Evolutionary conservation across 2,329 filamentous ascomycete species (phyloP).

Genomic region (Teratosphaeria destructans): DNA sequence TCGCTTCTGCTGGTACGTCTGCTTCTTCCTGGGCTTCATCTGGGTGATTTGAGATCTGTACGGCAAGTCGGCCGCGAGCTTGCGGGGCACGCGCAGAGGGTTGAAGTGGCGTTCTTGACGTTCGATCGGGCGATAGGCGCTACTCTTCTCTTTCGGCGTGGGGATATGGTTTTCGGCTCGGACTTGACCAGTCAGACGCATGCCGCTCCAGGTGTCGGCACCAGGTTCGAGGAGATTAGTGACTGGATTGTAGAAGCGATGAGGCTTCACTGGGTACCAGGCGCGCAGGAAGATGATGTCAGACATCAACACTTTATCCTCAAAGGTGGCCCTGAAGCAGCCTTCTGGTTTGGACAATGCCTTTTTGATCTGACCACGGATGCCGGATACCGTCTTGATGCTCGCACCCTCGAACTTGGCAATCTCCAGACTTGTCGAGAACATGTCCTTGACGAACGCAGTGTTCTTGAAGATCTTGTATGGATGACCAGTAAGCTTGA

Average conservation of each 20-base stretch:
- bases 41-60: constrained; percentile 84
- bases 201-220: constrained; percentile 60
- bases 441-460: constrained; percentile 98
- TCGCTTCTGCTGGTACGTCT: constrained; percentile 81
- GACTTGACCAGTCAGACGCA: constrained; percentile 90
- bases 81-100: constrained; percentile 62
- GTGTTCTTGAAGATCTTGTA: constrained; percentile 99
- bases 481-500: constrained; percentile 85
- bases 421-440: constrained; percentile 82
- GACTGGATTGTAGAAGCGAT: constrained; percentile 93
- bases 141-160: constrained; percentile 74
- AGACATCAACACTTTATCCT: constrained; percentile 94
- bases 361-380: constrained; percentile 94
- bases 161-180: constrained; percentile 63
- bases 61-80: constrained; percentile 72
- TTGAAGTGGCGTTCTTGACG: constrained; percentile 42
- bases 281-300: constrained; percentile 94
- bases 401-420: constrained; percentile 96
- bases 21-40: constrained; percentile 67
- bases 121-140: constrained; percentile 62
- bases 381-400: constrained; percentile 90
- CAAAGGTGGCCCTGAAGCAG: constrained; percentile 92
- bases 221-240: constrained; percentile 64
- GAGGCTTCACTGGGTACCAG: constrained; percentile 93
- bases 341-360: constrained; percentile 89